phyloP scores from a whole-genome alignment of 1,284 basidiomycete species.

The Ustilago cynodontis region DNA sequence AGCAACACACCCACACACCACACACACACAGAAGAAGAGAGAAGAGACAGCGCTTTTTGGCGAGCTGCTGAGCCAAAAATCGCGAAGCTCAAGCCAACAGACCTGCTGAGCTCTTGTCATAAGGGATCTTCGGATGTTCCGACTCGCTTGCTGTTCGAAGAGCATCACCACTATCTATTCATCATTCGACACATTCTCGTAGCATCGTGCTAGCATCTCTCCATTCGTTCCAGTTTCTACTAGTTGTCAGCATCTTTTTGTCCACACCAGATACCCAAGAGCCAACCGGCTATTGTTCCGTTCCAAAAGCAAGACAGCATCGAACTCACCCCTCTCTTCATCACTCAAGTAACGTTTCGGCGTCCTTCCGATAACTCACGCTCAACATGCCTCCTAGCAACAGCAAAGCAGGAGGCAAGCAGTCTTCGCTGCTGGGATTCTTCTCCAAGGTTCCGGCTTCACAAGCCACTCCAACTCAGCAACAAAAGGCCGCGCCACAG shows the following conservation, averaged over 20 bases:
- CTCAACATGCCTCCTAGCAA: constrained; percentile 26
- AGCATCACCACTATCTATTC: neutral
- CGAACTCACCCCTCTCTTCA: neutral
- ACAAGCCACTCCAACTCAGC: constrained; percentile 17
- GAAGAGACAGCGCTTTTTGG: neutral
- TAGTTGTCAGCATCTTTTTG: neutral
- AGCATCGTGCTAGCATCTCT: neutral
- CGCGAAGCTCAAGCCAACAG: neutral
- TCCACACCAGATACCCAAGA: neutral
- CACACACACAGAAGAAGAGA: neutral
- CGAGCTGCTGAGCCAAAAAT: constrained; percentile 22
- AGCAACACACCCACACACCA: too few species aligned
- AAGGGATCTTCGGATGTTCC: constrained; percentile 1
- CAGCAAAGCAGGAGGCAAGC: constrained; percentile 36
- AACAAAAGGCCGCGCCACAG: neutral
- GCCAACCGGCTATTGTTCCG: neutral
- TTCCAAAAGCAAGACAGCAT: neutral
- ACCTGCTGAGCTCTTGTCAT: too few species aligned
- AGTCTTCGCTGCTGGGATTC: constrained; percentile 59
- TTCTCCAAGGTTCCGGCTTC: constrained; percentile 47
- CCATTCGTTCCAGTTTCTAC: neutral
- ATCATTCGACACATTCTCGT: neutral
- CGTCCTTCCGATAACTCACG: constrained; percentile 12
- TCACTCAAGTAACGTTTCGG: constrained; percentile 9
- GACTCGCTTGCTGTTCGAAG: neutral